Evolutionary conservation across 2,329 filamentous ascomycete genomes (phyloP).

Genomic region (Trichoderma afroharzianum): DNA sequence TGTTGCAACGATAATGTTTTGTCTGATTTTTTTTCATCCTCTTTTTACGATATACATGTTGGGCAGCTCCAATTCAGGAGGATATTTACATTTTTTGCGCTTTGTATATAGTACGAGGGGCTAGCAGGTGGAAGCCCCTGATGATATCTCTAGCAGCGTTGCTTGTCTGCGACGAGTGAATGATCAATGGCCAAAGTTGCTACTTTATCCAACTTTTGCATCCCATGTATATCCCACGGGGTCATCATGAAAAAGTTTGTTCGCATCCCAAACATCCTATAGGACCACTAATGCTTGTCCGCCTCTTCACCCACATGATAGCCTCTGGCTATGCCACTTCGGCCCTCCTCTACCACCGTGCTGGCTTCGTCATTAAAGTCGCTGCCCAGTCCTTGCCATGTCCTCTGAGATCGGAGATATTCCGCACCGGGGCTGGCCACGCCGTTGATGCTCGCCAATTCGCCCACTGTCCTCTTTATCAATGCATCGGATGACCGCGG

Average conservation of each 20-base stretch:
- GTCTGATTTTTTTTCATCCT: background rate
- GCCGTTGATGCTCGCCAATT: slow-evolving; percentile 78
- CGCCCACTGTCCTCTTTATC: slow-evolving; percentile 56
- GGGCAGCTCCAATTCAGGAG: background rate
- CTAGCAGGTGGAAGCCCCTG: background rate
- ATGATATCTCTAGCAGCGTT: background rate
- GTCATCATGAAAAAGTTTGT: background rate
- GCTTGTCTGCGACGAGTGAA: background rate
- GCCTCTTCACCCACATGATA: slow-evolving; percentile 69
- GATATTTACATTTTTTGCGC: background rate
- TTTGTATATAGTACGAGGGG: slow-evolving; percentile 9
- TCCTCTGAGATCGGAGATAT: slow-evolving; percentile 74
- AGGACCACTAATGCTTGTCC: slow-evolving; percentile 29
- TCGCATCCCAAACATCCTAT: background rate
- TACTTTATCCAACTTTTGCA: background rate
- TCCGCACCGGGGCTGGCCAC: slow-evolving; percentile 89
- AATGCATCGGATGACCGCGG: slow-evolving; percentile 37
- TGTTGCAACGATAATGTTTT: background rate
- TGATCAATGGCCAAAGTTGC: background rate
- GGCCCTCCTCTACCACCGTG: slow-evolving; percentile 76
- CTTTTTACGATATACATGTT: background rate
- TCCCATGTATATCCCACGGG: background rate
- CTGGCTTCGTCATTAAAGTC: slow-evolving; percentile 67
- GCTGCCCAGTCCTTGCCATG: slow-evolving; percentile 87
- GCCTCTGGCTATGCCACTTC: slow-evolving; percentile 82